Conservation (phyloP, 2,329 filamentous ascomycete species). For the Aspergillus ustus region DNA sequence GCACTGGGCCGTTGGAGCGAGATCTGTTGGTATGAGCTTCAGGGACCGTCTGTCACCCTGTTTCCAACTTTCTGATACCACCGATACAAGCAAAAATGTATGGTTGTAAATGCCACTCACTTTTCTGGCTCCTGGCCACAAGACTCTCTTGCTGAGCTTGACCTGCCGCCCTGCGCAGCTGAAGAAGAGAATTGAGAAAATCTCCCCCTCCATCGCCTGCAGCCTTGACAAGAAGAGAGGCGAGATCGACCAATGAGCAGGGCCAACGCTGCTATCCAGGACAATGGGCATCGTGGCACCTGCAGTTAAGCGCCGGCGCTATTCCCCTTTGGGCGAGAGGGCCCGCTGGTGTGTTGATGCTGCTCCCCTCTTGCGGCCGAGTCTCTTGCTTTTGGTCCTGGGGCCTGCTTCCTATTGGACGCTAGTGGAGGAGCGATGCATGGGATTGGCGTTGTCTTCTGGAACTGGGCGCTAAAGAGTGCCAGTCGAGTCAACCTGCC, state of each 20-base stretch:
- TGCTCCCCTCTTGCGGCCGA: slow-evolving; percentile 8
- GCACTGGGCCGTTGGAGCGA: neutral
- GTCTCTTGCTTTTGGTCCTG: slow-evolving; percentile 5
- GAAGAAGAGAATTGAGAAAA: neutral
- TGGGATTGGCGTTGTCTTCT: slow-evolving; percentile 17
- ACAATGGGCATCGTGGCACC: slow-evolving; percentile 20
- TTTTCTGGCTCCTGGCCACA: neutral
- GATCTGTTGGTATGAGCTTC: slow-evolving; percentile 9
- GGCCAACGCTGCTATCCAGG: slow-evolving; percentile 10
- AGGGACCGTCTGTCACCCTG: neutral
- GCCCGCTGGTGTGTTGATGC: slow-evolving; percentile 8
- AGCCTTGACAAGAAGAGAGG: slow-evolving; percentile 1
- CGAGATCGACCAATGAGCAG: slow-evolving; percentile 18
- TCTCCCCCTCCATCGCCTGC: slow-evolving; percentile 14
- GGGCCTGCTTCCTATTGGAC: slow-evolving; percentile 10
- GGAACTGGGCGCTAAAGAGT: slow-evolving; percentile 8
- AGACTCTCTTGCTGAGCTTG: neutral
- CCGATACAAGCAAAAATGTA: neutral
- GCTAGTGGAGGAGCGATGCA: slow-evolving; percentile 2
- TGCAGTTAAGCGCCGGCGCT: slow-evolving; percentile 30
- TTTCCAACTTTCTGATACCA: neutral
- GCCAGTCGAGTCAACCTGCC: neutral
- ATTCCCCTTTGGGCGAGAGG: slow-evolving; percentile 3
- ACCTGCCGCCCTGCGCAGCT: neutral
- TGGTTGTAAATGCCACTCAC: slow-evolving; percentile 6